Evolutionary conservation across 2,329 filamentous ascomycete genomes (phyloP).

Genomic region (Ophiognomonia clavigignenti-juglandacearum): DNA sequence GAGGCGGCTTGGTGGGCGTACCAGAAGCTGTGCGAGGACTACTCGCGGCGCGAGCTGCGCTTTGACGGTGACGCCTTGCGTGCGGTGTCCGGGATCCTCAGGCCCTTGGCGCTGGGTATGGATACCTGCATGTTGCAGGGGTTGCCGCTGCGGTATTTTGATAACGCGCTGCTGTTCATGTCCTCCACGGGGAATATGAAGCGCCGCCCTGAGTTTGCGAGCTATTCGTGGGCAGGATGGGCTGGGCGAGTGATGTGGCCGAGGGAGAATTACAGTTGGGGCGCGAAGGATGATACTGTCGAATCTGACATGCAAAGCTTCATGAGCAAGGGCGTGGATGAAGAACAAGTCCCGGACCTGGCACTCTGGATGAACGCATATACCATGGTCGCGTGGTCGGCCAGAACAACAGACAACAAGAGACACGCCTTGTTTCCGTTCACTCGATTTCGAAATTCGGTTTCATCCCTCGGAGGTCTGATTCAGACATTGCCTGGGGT

Average conservation of each 20-base stretch:
- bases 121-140: neutral
- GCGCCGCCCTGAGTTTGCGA: neutral
- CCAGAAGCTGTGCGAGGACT: neutral
- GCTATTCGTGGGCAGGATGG: slow-evolving; percentile 2
- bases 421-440: too few relatives aligned
- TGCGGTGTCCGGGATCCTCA: neutral
- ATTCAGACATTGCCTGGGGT: too few relatives aligned
- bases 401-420: too few relatives aligned
- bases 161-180: neutral
- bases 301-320: too few relatives aligned
- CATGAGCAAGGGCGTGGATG: too few relatives aligned
- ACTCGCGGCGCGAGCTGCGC: neutral
- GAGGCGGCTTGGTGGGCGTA: neutral
- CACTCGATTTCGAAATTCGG: too few relatives aligned
- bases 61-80: neutral
- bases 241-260: neutral
- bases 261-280: neutral
- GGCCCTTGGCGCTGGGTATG: neutral
- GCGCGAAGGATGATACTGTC: too few relatives aligned
- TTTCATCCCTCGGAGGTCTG: too few relatives aligned
- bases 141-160: neutral
- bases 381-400: too few relatives aligned
- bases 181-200: neutral
- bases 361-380: too few relatives aligned
- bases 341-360: too few relatives aligned